A percentile compares a stretch with the other conserved stretches of the same genome.
Conservation (phyloP, 1,139 yeast species). For the Debaryomyces robertsiae region DNA sequence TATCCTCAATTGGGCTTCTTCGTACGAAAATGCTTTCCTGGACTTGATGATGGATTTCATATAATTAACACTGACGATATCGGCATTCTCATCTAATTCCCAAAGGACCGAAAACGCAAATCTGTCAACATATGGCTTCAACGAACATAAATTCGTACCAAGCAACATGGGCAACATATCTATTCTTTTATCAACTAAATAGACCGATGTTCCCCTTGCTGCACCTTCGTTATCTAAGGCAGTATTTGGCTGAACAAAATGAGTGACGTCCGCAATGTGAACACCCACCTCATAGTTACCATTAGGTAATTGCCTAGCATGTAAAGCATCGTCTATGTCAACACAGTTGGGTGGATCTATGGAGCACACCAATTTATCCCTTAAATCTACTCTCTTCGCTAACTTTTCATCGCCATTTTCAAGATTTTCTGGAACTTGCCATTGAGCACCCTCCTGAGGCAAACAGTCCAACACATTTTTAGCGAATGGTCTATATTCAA, state of each 20-base stretch:
- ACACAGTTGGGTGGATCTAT: constrained; percentile 99
- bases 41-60: constrained; percentile 90
- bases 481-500: constrained; percentile 94
- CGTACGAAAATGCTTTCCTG: constrained; percentile 93
- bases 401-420: constrained; percentile 62
- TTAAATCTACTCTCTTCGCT: constrained; percentile 73
- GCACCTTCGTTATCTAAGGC: constrained; percentile 97
- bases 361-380: constrained; percentile 89
- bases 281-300: constrained; percentile 98
- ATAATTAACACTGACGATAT: constrained; percentile 78
- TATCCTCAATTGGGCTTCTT: constrained; percentile 86
- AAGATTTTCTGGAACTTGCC: constrained; percentile 79
- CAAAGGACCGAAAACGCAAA: constrained; percentile 94
- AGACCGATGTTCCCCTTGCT: constrained; percentile 94
- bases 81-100: constrained; percentile 88
- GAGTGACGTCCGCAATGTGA: constrained; percentile 98
- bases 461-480: constrained; percentile 89
- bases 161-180: constrained; percentile 97
- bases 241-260: constrained; percentile 91
- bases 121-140: constrained; percentile 93
- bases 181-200: constrained; percentile 96
- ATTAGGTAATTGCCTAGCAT: constrained; percentile 80
- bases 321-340: constrained; percentile 98
- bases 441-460: constrained; percentile 89
- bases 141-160: constrained; percentile 95